Evolutionary conservation across 352 stramenopile species (phyloP), one percentile per base, ranked within the genome.

Genomic region (Phytophthora citrophthora): DNA sequence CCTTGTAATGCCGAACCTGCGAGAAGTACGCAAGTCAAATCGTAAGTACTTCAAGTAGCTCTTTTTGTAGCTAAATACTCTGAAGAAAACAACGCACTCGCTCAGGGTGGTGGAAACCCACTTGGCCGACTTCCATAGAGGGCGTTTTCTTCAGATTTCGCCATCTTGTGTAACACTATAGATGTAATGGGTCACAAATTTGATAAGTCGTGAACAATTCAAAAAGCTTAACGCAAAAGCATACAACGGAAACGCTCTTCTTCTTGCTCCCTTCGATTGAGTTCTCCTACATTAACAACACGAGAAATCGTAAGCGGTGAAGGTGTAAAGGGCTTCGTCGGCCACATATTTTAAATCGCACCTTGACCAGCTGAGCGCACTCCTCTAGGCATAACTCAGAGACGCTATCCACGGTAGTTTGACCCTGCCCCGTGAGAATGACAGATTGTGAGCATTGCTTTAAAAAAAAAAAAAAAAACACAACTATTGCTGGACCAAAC

Each of bases 201-300:
- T 29, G 13, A 29, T 29, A 8, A 29, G 26, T 8, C 4, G 6
- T 8, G 6, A 29, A 29, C 26, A 29, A 29, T 29, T 29, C 26
- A 29, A 29, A 29, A 7, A 7, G 26, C 26, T 7, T 8, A 29
- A 55, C 10, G 20, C 1, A 12, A 34, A 3, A 26, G 70, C 77
- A 31, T 63, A 91, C 81, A 26, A 98, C 86, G 43, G 86, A 67
- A 18, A 98, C 91, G 29, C 76, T 86, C 56, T 94, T 95, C 62
- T 91, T 90, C 76, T 98, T 98, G 70, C 81, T 95, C 15, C 94
- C 94, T 78, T 97, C 90, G 45, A 98, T 98, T 16, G 88, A 97
- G 77, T 98, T 98, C 63, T 94, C 84, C 83, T 93, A 54, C 29
- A 44, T 20, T 20, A 20, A 20, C 23, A 29, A 15, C 4, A 36